phyloP scores from a whole-genome alignment of 1,139 yeast species.

The Yamadazyma diospyri region DNA sequence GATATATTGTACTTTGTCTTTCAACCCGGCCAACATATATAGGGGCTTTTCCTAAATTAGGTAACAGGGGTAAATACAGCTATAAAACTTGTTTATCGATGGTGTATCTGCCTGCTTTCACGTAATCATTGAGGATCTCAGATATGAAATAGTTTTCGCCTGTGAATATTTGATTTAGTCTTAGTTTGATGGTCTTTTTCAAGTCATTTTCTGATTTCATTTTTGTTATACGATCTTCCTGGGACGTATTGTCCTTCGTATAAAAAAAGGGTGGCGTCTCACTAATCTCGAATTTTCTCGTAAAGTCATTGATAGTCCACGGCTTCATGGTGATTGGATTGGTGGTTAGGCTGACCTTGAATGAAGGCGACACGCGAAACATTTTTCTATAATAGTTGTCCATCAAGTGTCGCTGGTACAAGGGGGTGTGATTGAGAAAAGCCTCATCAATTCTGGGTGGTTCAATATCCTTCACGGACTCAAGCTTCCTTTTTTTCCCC shows the following conservation, averaged over 20 bases:
- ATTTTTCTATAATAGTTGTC: slow-evolving; percentile 23
- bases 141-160: slow-evolving; percentile 5
- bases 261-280: slow-evolving; percentile 17
- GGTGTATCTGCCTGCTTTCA: slow-evolving; percentile 5
- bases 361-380: slow-evolving; percentile 17
- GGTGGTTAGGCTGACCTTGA: slow-evolving; percentile 22
- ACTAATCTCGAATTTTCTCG: slow-evolving; percentile 15
- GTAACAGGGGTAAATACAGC: no score
- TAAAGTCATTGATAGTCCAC: slow-evolving; percentile 49
- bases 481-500: neutral
- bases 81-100: slow-evolving; percentile 14
- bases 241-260: slow-evolving; percentile 17
- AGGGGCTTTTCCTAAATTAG: no score
- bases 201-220: slow-evolving; percentile 7
- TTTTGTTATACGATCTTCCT: slow-evolving; percentile 18
- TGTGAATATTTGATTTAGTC: slow-evolving; percentile 5
- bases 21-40: no score
- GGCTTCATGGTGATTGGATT: slow-evolving; percentile 26
- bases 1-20: no score
- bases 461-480: neutral
- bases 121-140: slow-evolving; percentile 7
- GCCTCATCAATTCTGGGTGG: slow-evolving; percentile 3
- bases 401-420: slow-evolving; percentile 31
- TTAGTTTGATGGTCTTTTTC: slow-evolving; percentile 2
- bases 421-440: slow-evolving; percentile 14